Evolutionary conservation across 2,329 filamentous ascomycete genomes (phyloP), one percentile per base, ranked within the genome.

Genomic region (Diaporthe aspalathi): DNA sequence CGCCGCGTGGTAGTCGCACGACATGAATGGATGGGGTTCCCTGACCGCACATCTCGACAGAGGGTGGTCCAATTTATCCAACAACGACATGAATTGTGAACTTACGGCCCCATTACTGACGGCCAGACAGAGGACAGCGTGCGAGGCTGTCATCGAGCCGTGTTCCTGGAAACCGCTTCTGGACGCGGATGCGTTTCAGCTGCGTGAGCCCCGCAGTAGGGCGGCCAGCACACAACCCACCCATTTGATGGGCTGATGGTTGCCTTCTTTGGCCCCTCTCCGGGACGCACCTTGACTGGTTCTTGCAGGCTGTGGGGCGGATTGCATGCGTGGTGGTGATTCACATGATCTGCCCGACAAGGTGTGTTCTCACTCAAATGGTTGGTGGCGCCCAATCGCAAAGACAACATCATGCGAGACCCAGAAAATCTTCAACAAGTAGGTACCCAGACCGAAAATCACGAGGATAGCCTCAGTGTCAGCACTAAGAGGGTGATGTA

Each of bases 401-500:
- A 49, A 47, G 9, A 22, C 35, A 40, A 52, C 6, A 29, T 52
- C 35, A 40, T 43, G 3, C 32, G 22, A 45, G 49, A 40, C 43
- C 50, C 43, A 27, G 45, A 24, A 49, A 35, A 32, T 24, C 17
- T 24, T 32, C 20, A n/a, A 54, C 20, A 47, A 56, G 45, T 43
- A 35, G 5, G n/a, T n/a, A n/a, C 57, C 35, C 52, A 29, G 35
- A 24, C 54, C 47, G 57, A 20, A n/a, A 22, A 43, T 56, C 27
- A 40, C 24, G 57, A 73, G 45, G 74, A 75, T 60, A 89, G 77
- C 67, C 81, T 79, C 83, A 85, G 86, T 0, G 88, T 88, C 75
- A 92, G 79, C 32, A 88, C 83, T 75, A 91, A 79, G 75, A 92
- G 79, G 45, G 84, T 85, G 8, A 87, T 76, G 78, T 92, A 91